Conservation (phyloP, 441 rosid genomes). For the Metrosideros polymorpha region DNA sequence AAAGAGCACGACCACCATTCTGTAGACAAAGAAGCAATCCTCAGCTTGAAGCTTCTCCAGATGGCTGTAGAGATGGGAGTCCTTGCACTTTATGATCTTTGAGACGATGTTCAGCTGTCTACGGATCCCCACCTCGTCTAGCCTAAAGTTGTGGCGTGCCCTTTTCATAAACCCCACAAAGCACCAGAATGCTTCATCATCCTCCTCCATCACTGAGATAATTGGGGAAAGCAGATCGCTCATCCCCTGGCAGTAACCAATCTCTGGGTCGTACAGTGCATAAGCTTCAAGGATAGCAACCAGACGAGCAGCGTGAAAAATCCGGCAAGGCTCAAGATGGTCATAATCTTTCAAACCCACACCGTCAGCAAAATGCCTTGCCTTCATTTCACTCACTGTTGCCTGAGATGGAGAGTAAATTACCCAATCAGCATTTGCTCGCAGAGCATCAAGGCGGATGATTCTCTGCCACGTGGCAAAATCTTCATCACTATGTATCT, state of each 20-base stretch:
- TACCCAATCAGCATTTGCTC: constrained; percentile 82
- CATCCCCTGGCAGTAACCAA: constrained; percentile 98
- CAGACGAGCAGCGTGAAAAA: constrained; percentile 85
- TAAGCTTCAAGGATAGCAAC: constrained; percentile 91
- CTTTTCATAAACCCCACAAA: constrained; percentile 93
- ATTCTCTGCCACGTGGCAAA: constrained; percentile 85
- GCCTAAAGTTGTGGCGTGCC: constrained; percentile 94
- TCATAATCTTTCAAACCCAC: constrained; percentile 82
- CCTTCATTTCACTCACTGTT: constrained; percentile 46
- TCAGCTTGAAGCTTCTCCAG: constrained; percentile 85
- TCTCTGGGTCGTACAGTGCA: constrained; percentile 75
- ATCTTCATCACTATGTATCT: constrained; percentile 33
- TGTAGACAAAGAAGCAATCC: constrained; percentile 94
- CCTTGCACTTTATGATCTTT: constrained; percentile 75
- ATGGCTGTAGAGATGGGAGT: constrained; percentile 78
- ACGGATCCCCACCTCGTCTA: constrained; percentile 84
- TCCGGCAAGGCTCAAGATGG: constrained; percentile 63
- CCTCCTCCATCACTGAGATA: constrained; percentile 62
- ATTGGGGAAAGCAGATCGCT: constrained; percentile 85
- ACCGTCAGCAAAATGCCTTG: constrained; percentile 53
- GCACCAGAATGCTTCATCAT: constrained; percentile 96
- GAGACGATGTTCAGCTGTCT: constrained; percentile 82
- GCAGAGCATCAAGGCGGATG: constrained; percentile 88
- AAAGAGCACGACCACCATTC: constrained; percentile 90
- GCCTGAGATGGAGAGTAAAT: constrained; percentile 49